phyloP scores from a whole-genome alignment of 169 alveolate genomes.

The Eimeria sp. region DNA sequence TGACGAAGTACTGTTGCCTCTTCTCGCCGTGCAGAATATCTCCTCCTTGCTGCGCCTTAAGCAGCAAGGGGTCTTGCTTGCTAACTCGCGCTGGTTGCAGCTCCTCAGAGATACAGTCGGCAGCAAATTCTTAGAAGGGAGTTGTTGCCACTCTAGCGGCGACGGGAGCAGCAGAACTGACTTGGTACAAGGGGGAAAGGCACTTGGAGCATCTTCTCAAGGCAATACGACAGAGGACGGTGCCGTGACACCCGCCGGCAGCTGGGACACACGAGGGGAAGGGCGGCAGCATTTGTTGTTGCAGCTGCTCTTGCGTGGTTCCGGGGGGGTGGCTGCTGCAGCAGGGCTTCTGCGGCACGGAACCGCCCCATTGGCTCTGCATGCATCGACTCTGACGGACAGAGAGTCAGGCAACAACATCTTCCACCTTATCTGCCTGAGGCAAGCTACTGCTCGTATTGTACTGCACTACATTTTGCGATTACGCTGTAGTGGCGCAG shows the following conservation, averaged over 20 bases:
- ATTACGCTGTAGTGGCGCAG: not conserved
- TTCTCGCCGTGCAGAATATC: slow-evolving; percentile 30
- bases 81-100: slow-evolving; percentile 76
- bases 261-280: slow-evolving; percentile 3
- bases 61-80: slow-evolving; percentile 45
- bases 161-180: slow-evolving; percentile 4
- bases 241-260: not conserved
- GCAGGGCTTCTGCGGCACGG: slow-evolving; percentile 63
- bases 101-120: slow-evolving; percentile 71
- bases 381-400: slow-evolving; percentile 55
- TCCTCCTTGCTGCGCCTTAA: slow-evolving; percentile 51
- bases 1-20: slow-evolving; percentile 66
- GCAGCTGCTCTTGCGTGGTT: slow-evolving; percentile 68
- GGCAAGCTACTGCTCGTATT: slow-evolving; percentile 13
- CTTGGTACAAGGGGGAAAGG: not conserved
- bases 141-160: slow-evolving; percentile 26
- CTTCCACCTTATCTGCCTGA: slow-evolving; percentile 62
- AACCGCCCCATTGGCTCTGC: slow-evolving; percentile 44
- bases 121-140: slow-evolving; percentile 63
- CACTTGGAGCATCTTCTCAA: not conserved
- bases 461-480: not conserved
- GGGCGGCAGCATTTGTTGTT: slow-evolving; percentile 49
- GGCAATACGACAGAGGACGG: not conserved
- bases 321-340: slow-evolving; percentile 74
- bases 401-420: slow-evolving; percentile 50